A percentile compares a stretch with the other conserved stretches of the same genome.
phyloP scores from a whole-genome alignment of 371 early-diverging fungal genomes.

The Homolaphlyctis polyrhiza region DNA sequence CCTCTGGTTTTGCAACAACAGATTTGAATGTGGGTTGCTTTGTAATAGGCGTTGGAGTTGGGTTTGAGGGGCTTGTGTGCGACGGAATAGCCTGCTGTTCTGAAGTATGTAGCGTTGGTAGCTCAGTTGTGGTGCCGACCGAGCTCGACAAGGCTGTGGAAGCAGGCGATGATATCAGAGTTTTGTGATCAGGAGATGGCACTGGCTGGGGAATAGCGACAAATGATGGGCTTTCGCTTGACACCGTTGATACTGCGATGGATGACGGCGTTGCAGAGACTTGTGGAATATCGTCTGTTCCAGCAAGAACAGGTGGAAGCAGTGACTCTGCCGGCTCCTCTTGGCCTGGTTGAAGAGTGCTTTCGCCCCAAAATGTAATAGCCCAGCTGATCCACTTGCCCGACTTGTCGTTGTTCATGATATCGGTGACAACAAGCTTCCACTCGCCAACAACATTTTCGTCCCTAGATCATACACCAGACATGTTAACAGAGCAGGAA shows the following conservation, averaged over 20 bases:
- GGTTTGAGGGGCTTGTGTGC: neutral
- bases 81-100: neutral
- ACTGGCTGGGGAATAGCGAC: neutral
- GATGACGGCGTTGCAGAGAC: neutral
- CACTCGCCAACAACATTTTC: slow-evolving; percentile 79
- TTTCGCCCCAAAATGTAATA: neutral
- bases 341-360: neutral
- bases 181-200: neutral
- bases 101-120: neutral
- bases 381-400: neutral
- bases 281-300: neutral
- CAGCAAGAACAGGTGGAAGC: neutral
- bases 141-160: no score
- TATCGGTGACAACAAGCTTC: slow-evolving; percentile 54
- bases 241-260: neutral
- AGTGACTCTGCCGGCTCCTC: neutral
- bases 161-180: neutral
- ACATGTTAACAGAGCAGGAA: slow-evolving; percentile 6
- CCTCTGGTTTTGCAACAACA: no score
- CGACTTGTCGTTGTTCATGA: neutral
- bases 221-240: neutral
- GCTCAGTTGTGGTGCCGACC: no score
- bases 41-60: neutral
- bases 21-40: neutral
- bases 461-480: slow-evolving; percentile 54